These are phyloP conservation scores for Tuber brumale DNA, from an alignment of 495 filamentous ascomycete genomes.

Conservation along the genomic window DNA sequence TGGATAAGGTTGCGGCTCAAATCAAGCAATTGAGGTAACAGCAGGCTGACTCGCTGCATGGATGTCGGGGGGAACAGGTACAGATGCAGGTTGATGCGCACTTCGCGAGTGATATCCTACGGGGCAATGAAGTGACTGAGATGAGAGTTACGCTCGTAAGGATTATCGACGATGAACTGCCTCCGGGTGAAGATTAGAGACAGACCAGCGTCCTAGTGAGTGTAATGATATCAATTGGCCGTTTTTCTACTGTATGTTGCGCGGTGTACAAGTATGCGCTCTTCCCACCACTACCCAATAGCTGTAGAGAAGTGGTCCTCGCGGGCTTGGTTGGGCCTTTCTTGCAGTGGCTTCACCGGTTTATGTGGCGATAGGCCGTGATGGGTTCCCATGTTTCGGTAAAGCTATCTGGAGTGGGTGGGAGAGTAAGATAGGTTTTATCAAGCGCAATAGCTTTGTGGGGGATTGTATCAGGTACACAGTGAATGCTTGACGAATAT, in stretches of 20 bases:
- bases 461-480: not conserved
- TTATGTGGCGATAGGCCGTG: not conserved
- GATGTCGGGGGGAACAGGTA: slow-evolving; percentile 51
- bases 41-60: slow-evolving; percentile 30
- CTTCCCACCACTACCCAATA: not conserved
- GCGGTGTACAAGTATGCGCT: not conserved
- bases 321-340: not conserved
- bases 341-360: not conserved
- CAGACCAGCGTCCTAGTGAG: not conserved
- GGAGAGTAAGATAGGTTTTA: not conserved
- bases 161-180: slow-evolving; percentile 97
- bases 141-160: slow-evolving; percentile 89
- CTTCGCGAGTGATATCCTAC: slow-evolving; percentile 89
- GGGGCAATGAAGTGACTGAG: slow-evolving; percentile 92
- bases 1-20: slow-evolving; percentile 36
- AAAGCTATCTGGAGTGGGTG: not conserved
- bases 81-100: slow-evolving; percentile 99
- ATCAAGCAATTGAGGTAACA: slow-evolving; percentile 19
- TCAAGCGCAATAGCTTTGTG: not conserved
- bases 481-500: not conserved
- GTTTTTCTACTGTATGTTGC: not conserved
- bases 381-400: not conserved
- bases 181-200: slow-evolving; percentile 81
- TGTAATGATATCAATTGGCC: slow-evolving; percentile 1
- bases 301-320: not conserved